A percentile compares a stretch with the other conserved stretches of the same genome.
Conservation (phyloP, 805 yeast species). For the Teunomyces panamensis region DNA sequence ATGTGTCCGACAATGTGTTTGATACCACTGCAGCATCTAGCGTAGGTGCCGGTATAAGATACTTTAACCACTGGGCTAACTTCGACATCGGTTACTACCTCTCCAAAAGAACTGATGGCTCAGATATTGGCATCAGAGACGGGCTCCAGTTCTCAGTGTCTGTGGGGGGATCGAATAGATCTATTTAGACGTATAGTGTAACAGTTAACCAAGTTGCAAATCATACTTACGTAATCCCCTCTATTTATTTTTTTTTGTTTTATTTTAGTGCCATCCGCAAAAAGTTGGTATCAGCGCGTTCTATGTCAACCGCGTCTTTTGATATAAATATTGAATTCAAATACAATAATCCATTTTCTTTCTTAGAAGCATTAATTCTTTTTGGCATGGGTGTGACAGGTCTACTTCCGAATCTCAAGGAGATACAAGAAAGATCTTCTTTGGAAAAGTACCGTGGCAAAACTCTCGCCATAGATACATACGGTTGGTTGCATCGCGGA, state of each 20-base stretch:
- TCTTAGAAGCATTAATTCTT: neutral
- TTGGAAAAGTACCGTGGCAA: conserved; percentile 66
- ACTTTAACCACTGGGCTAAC: conserved; percentile 39
- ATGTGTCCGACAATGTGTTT: conserved; percentile 35
- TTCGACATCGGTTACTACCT: conserved; percentile 40
- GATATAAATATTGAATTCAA: neutral
- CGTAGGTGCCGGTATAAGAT: conserved; percentile 36
- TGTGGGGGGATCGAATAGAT: conserved; percentile 36
- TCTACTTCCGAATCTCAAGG: conserved; percentile 71
- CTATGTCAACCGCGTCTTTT: neutral
- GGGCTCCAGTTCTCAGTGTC: conserved; percentile 39
- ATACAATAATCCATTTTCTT: neutral
- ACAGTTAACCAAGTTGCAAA: neutral
- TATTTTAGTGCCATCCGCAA: too few relatives aligned
- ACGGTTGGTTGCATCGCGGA: conserved; percentile 94
- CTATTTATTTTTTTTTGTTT: neutral
- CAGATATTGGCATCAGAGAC: conserved; percentile 29
- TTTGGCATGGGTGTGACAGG: conserved; percentile 80
- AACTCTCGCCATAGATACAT: conserved; percentile 89
- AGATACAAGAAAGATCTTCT: conserved; percentile 60
- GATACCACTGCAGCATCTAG: conserved; percentile 21
- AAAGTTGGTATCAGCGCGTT: too few relatives aligned
- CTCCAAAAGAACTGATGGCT: conserved; percentile 21
- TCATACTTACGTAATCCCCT: neutral
- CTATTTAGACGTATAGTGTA: neutral